phyloP scores from a whole-genome alignment of 192 early-diverging fungal species.

The Irineochytrium annulatum region DNA sequence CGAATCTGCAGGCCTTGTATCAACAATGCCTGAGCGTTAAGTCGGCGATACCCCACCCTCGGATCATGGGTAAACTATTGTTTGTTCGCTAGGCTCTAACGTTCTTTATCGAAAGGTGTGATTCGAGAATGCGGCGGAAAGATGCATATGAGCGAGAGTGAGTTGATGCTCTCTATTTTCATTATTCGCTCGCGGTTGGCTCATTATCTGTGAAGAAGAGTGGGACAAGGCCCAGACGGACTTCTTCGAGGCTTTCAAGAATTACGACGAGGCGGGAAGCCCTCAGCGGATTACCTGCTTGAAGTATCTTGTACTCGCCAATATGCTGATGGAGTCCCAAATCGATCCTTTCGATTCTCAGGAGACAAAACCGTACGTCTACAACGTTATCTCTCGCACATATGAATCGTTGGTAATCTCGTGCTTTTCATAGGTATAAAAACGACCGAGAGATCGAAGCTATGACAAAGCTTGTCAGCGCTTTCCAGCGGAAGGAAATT shows the following conservation, averaged over 20 bases:
- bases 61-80: conserved; percentile 70
- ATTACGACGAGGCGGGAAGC: conserved; percentile 95
- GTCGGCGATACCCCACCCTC: conserved; percentile 92
- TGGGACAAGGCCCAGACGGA: conserved; percentile 91
- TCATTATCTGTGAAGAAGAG: conserved; percentile 47
- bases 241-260: conserved; percentile 97
- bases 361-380: conserved; percentile 83
- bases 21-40: conserved; percentile 82
- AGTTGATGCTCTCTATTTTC: conserved; percentile 6
- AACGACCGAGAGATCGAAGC: conserved; percentile 86
- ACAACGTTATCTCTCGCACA: not conserved
- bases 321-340: conserved; percentile 92
- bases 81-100: not conserved
- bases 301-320: conserved; percentile 93
- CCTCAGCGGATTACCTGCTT: conserved; percentile 87
- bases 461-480: conserved; percentile 88
- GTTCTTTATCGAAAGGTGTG: conserved; percentile 44
- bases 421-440: conserved; percentile 63
- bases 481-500: conserved; percentile 87
- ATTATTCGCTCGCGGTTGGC: not conserved
- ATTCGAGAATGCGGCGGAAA: conserved; percentile 97
- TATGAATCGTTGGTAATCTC: conserved; percentile 2
- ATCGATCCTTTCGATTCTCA: conserved; percentile 97
- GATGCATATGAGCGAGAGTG: conserved; percentile 94
- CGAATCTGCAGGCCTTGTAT: conserved; percentile 60